phyloP scores from a whole-genome alignment of 192 early-diverging fungal genomes.

The Allomyces javanicus region DNA sequence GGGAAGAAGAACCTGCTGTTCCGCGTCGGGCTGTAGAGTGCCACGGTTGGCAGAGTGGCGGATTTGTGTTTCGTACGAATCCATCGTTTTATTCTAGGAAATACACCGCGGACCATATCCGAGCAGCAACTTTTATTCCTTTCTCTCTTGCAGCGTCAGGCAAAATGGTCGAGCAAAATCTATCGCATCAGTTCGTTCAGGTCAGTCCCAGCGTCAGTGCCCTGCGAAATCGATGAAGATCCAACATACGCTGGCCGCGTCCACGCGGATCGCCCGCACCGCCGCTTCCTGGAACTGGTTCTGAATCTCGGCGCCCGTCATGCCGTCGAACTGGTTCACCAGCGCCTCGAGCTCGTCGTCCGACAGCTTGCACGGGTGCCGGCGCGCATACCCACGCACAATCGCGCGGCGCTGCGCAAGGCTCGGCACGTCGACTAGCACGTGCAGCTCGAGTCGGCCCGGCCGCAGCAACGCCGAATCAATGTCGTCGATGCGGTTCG shows the following conservation, averaged over 20 bases:
- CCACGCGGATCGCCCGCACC: neutral
- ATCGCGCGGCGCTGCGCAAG: constrained; percentile 16
- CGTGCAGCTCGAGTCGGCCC: constrained; percentile 61
- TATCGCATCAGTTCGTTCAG: too few species aligned
- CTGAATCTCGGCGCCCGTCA: neutral
- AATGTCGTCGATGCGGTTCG: constrained; percentile 48
- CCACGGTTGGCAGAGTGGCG: too few species aligned
- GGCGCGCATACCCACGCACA: neutral
- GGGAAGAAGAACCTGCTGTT: neutral
- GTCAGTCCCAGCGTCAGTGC: too few species aligned
- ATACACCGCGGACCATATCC: too few species aligned
- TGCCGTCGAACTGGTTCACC: neutral
- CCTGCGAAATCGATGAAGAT: too few species aligned
- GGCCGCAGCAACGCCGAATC: constrained; percentile 68
- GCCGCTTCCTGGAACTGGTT: neutral
- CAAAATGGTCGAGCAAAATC: too few species aligned
- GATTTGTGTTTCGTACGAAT: too few species aligned
- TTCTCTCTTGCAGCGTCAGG: too few species aligned
- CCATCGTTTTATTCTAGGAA: too few species aligned
- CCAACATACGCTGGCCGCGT: too few species aligned
- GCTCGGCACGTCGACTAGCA: constrained; percentile 6
- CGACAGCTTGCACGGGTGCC: neutral
- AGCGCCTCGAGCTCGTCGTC: neutral
- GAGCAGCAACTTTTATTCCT: too few species aligned
- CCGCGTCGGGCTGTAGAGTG: neutral